Conservation (phyloP, 352 stramenopile species). For the Globisporangium solare region DNA sequence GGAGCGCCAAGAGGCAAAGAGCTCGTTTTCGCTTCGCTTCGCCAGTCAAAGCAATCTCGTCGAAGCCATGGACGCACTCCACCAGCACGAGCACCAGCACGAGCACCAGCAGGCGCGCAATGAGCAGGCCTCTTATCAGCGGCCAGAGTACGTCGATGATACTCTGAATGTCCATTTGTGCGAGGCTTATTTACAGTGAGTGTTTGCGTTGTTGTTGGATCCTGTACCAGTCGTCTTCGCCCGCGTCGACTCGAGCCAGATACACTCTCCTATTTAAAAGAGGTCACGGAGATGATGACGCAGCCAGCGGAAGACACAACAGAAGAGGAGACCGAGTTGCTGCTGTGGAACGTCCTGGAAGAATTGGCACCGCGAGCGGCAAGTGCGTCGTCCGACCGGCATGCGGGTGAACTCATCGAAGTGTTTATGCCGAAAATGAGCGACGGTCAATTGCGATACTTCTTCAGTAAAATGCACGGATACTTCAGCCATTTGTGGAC, state of each 20-base stretch:
- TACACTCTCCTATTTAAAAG: slow-evolving; percentile 78
- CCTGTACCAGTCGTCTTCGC: slow-evolving; percentile 44
- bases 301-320: slow-evolving; percentile 43
- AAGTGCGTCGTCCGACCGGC: slow-evolving; percentile 69
- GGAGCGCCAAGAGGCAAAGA: slow-evolving; percentile 1
- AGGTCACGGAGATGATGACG: slow-evolving; percentile 74
- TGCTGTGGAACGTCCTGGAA: slow-evolving; percentile 82
- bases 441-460: slow-evolving; percentile 61
- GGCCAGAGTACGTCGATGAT: slow-evolving; percentile 15
- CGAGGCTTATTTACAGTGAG: neutral
- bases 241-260: slow-evolving; percentile 71
- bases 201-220: neutral
- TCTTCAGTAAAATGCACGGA: slow-evolving; percentile 75
- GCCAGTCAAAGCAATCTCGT: neutral
- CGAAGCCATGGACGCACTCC: slow-evolving; percentile 1
- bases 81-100: slow-evolving; percentile 1
- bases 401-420: slow-evolving; percentile 67
- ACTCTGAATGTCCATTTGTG: neutral
- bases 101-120: slow-evolving; percentile 8
- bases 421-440: slow-evolving; percentile 70
- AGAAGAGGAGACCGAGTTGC: slow-evolving; percentile 49
- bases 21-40: neutral
- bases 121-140: slow-evolving; percentile 9
- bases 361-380: slow-evolving; percentile 69
- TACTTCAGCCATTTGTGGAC: slow-evolving; percentile 84